phyloP scores from a whole-genome alignment of 129 eudicot species.

The Mikania micrantha region DNA sequence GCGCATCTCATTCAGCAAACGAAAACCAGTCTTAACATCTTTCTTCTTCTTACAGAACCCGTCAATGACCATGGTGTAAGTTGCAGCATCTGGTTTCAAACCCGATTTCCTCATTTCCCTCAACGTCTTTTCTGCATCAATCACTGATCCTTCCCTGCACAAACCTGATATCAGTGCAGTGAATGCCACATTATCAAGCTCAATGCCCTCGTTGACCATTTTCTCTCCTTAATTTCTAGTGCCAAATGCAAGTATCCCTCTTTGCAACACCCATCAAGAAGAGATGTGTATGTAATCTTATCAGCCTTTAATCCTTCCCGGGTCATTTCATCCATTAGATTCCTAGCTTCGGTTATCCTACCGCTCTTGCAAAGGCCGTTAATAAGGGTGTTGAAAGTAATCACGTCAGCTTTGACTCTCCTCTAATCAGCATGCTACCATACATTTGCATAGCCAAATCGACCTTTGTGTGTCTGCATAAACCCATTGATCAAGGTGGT shows the following conservation, averaged over 20 bases:
- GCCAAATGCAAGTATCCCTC: conserved; percentile 66
- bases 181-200: conserved; percentile 71
- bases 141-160: conserved; percentile 49
- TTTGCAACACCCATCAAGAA: conserved; percentile 72
- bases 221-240: conserved; percentile 31
- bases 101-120: conserved; percentile 59
- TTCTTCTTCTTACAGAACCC: conserved; percentile 73
- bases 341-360: conserved; percentile 39
- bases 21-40: conserved; percentile 62
- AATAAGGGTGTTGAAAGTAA: conserved; percentile 64
- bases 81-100: conserved; percentile 57
- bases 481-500: conserved; percentile 78
- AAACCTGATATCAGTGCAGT: conserved; percentile 77
- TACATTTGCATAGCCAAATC: conserved; percentile 56
- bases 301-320: conserved; percentile 62
- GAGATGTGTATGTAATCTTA: conserved; percentile 65
- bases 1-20: conserved; percentile 65
- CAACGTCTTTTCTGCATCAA: conserved; percentile 55
- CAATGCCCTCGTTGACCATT: conserved; percentile 50
- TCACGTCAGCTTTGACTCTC: conserved; percentile 50
- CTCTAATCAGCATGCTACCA: conserved; percentile 46
- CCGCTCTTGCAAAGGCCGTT: conserved; percentile 71
- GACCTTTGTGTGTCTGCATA: conserved; percentile 41
- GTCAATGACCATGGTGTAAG: conserved; percentile 73
- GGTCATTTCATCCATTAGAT: conserved; percentile 52